These are phyloP conservation scores for Phytophthora ramorum DNA, from an alignment of 352 stramenopile species.

Conservation along the genomic window DNA sequence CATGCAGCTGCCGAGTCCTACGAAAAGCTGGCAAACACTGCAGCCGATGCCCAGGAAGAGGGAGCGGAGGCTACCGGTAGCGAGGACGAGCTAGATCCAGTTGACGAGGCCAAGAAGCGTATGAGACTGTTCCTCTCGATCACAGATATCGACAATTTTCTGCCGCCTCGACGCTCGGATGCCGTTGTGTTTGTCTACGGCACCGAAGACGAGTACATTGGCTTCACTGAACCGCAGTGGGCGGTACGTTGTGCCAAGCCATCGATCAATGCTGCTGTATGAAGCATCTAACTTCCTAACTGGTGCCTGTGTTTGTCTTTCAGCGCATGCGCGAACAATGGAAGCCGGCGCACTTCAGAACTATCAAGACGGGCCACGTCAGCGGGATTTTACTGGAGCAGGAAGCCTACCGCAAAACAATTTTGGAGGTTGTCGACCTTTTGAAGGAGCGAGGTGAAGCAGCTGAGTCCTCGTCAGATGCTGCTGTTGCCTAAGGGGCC, in stretches of 20 bases:
- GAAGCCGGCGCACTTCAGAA: slow-evolving; percentile 60
- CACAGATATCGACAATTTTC: slow-evolving; percentile 86
- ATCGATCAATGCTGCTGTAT: not conserved
- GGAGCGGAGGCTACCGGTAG: not conserved
- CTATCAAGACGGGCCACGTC: slow-evolving; percentile 76
- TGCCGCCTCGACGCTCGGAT: slow-evolving; percentile 63
- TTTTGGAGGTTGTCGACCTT: slow-evolving; percentile 63
- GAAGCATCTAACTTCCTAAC: not conserved
- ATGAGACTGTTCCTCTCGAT: slow-evolving; percentile 84
- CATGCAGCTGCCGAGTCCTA: slow-evolving; percentile 38
- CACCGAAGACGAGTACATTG: slow-evolving; percentile 84
- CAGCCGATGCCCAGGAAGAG: not conserved
- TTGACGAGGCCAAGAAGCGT: slow-evolving; percentile 78
- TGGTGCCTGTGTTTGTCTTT: not conserved
- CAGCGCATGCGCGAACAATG: slow-evolving; percentile 68
- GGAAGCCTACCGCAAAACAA: slow-evolving; percentile 72
- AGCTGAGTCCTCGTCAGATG: slow-evolving; percentile 18
- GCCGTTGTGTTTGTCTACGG: slow-evolving; percentile 79
- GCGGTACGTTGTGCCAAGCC: slow-evolving; percentile 29
- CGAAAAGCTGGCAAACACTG: slow-evolving; percentile 16
- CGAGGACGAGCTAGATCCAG: slow-evolving; percentile 42
- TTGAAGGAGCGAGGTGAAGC: slow-evolving; percentile 29
- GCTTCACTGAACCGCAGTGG: slow-evolving; percentile 66
- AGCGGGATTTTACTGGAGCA: slow-evolving; percentile 82
- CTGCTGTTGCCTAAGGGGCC: slow-evolving; percentile 10